Base-by-base conservation (phyloP, 108 stramenopile species). In the Stephanodiscus triporus region DNA sequence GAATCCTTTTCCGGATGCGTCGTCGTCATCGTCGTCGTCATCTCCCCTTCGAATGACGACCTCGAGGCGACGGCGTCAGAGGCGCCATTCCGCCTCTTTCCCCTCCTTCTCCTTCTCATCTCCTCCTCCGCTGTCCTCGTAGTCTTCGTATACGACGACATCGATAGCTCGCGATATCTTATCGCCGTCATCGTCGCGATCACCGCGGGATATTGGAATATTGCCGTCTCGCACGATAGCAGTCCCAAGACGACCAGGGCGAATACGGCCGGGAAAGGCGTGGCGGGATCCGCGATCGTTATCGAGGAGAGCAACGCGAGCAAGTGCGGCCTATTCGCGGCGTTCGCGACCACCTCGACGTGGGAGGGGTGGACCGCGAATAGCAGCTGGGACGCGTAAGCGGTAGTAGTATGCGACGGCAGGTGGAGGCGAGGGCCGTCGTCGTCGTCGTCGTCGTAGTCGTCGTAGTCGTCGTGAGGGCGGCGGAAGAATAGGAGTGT, bases 331-430 rank as follows among this genome's bases (percentile, higher is more conserved):
- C 93, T 90, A 78, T 94, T 94, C 49, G 93, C 93, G 7, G 86
- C 89, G 81, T 94, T 94, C 67, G 88, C 90, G 0, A 91, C 91
- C 9, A 82, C 86, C 70, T 94, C 93, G 11, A 94, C 90, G 64
- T 94, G 93, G 11, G 87, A 78, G 6, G 93, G 91, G 68, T 94
- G 93, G 36, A 91, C 20, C 16, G 62, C 68, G 62, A 94, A 94
- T 17, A 91, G 68, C 5, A 90, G 20, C 51, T 87, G 88, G 62
- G 86, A 75, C 0, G 78, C 48, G 34, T 78, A 58, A 51, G 63
- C 47, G 36, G 84, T 53, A 24, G 30, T 53, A 66, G 38, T 27
- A 70, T 9, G 40, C 40, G 40, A 42, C 40, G 40, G 11, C 11
- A 42, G 11, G 10, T n/a, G n/a, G n/a, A n/a, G n/a, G n/a, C n/a